Conservation (phyloP, 164 flowering plant species). For the Liriodendron chinense region DNA sequence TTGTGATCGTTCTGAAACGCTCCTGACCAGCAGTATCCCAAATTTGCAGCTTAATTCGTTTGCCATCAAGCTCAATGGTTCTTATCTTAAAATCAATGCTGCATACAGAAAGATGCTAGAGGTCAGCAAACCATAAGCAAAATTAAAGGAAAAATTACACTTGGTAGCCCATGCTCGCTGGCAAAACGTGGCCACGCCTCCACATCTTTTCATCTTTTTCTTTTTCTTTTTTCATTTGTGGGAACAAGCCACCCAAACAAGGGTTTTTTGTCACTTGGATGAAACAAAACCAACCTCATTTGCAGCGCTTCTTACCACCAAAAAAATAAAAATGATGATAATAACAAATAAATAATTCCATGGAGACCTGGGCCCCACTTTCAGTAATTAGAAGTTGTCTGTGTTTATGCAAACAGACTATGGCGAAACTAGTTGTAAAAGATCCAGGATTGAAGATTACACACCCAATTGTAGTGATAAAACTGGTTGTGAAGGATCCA, state of each 20-base stretch:
- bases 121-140: background rate
- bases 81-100: conserved; percentile 89
- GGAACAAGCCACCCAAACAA: background rate
- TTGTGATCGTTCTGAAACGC: conserved; percentile 80
- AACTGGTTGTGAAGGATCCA: conserved; percentile 90
- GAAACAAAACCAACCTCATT: background rate
- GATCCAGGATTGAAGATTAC: conserved; percentile 9
- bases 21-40: conserved; percentile 99
- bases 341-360: background rate
- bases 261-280: background rate
- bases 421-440: too few relatives aligned
- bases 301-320: background rate
- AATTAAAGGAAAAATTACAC: background rate
- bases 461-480: conserved; percentile 86
- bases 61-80: conserved; percentile 84
- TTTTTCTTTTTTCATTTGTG: background rate
- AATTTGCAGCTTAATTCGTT: conserved; percentile 80
- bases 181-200: background rate
- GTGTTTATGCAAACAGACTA: too few relatives aligned
- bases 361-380: background rate
- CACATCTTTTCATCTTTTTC: background rate
- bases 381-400: too few relatives aligned
- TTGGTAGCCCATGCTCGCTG: background rate
- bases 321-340: background rate
- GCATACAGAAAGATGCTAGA: conserved; percentile 14